Conservation (phyloP, 805 yeast genomes). For the Kluyveromyces wickerhamii region DNA sequence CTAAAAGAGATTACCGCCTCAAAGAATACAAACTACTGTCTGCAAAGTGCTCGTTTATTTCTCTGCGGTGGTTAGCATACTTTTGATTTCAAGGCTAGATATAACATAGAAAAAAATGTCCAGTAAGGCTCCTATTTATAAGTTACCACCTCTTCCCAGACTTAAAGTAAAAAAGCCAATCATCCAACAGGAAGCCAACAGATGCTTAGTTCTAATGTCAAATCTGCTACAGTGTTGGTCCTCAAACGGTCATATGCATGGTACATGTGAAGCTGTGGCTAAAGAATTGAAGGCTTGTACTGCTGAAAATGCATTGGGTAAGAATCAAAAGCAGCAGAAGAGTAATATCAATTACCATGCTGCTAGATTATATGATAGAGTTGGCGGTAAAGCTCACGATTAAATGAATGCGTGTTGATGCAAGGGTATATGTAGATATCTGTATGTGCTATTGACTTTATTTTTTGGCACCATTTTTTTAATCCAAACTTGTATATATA, state of each 20-base stretch:
- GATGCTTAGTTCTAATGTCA: conserved; percentile 77
- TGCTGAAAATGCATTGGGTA: conserved; percentile 32
- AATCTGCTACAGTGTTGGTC: conserved; percentile 93
- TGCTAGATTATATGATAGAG: conserved; percentile 40
- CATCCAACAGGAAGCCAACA: conserved; percentile 49
- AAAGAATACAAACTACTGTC: no score
- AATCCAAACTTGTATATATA: no score
- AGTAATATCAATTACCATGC: conserved; percentile 48
- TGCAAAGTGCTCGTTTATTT: no score
- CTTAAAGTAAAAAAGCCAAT: conserved; percentile 62
- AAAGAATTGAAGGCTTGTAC: conserved; percentile 68
- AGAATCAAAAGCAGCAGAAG: conserved; percentile 20
- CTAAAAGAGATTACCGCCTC: no score
- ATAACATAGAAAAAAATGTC: conserved; percentile 25
- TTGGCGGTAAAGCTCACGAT: conserved; percentile 41
- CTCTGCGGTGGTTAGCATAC: no score
- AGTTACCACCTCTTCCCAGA: conserved; percentile 67
- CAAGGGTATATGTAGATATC: not conserved
- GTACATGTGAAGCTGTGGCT: conserved; percentile 57
- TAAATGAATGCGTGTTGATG: no score
- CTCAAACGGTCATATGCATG: conserved; percentile 78
- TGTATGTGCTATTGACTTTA: no score
- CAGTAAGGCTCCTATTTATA: conserved; percentile 32
- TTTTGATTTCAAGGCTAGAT: no score
- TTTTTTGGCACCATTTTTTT: no score